Conservation (phyloP, 345 rosid species). For the Populus tremula region DNA sequence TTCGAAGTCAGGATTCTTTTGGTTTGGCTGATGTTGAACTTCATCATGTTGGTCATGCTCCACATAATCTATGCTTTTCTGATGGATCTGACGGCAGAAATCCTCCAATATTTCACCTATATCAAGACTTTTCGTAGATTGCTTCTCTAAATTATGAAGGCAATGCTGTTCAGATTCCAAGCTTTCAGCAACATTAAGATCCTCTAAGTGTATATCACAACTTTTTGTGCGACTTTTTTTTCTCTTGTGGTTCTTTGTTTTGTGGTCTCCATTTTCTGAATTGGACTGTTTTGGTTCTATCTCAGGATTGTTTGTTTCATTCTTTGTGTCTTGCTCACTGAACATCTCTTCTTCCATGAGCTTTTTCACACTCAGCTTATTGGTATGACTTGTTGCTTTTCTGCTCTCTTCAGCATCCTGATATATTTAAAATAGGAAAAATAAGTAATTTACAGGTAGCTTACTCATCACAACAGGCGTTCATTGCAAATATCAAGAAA, state of each 20-base stretch:
- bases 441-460: constrained; percentile 1
- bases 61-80: constrained; percentile 40
- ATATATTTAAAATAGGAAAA: constrained; percentile 14
- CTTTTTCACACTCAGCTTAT: constrained; percentile 73
- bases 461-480: background rate
- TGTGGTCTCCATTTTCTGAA: constrained; percentile 44
- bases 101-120: constrained; percentile 65
- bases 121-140: constrained; percentile 40
- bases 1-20: constrained; percentile 44
- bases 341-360: constrained; percentile 93
- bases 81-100: constrained; percentile 58
- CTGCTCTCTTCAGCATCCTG: constrained; percentile 57
- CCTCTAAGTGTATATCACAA: constrained; percentile 39
- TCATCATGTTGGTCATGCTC: constrained; percentile 37
- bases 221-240: constrained; percentile 53
- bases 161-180: constrained; percentile 28
- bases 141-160: constrained; percentile 32
- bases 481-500: background rate
- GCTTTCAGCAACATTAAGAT: constrained; percentile 35
- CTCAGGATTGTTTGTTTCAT: constrained; percentile 40
- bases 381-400: constrained; percentile 5
- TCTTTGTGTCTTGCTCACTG: constrained; percentile 38
- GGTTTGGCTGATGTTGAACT: constrained; percentile 27
- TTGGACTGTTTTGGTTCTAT: constrained; percentile 39
- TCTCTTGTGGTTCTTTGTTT: constrained; percentile 51